phyloP scores from a whole-genome alignment of 2,329 filamentous ascomycete species.

The Aspergillus hortae region DNA sequence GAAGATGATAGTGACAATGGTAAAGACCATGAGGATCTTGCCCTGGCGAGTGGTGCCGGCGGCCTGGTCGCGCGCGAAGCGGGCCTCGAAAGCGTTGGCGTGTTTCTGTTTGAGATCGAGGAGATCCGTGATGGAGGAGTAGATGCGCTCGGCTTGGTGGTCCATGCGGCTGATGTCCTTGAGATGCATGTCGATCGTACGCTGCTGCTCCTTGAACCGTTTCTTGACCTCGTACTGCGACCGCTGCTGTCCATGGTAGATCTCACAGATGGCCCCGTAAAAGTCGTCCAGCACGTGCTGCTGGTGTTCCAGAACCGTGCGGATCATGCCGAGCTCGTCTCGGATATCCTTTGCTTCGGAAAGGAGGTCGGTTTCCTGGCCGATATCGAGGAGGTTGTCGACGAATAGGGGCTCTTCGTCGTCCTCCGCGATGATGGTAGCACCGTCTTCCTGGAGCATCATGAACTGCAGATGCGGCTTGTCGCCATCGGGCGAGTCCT shows the following conservation, averaged over 20 bases:
- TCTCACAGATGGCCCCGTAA: slow-evolving; percentile 34
- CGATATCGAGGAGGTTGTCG: slow-evolving; percentile 50
- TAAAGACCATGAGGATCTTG: slow-evolving; percentile 58
- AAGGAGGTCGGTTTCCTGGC: slow-evolving; percentile 58
- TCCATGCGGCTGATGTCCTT: slow-evolving; percentile 64
- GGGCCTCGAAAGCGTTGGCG: slow-evolving; percentile 63
- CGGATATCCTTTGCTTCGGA: slow-evolving; percentile 65
- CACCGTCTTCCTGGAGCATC: too few relatives aligned
- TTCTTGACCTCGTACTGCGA: slow-evolving; percentile 50
- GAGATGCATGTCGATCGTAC: slow-evolving; percentile 55
- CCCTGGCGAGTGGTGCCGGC: slow-evolving; percentile 57
- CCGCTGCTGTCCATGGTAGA: slow-evolving; percentile 30
- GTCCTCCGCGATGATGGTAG: slow-evolving; percentile 11
- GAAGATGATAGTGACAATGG: slow-evolving; percentile 58
- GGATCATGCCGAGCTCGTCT: slow-evolving; percentile 64
- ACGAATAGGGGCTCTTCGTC: slow-evolving; percentile 46
- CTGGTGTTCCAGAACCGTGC: slow-evolving; percentile 37
- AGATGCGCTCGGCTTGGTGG: slow-evolving; percentile 58
- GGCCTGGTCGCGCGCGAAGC: slow-evolving; percentile 57
- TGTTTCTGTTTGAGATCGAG: slow-evolving; percentile 68
- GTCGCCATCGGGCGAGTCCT: too few relatives aligned
- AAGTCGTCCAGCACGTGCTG: slow-evolving; percentile 33
- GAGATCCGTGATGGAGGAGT: slow-evolving; percentile 58
- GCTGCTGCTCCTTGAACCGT: slow-evolving; percentile 55
- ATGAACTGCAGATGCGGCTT: too few relatives aligned